Evolutionary conservation across 1,139 yeast genomes (phyloP).

Genomic region (Magnusiomyces magnusii): DNA sequence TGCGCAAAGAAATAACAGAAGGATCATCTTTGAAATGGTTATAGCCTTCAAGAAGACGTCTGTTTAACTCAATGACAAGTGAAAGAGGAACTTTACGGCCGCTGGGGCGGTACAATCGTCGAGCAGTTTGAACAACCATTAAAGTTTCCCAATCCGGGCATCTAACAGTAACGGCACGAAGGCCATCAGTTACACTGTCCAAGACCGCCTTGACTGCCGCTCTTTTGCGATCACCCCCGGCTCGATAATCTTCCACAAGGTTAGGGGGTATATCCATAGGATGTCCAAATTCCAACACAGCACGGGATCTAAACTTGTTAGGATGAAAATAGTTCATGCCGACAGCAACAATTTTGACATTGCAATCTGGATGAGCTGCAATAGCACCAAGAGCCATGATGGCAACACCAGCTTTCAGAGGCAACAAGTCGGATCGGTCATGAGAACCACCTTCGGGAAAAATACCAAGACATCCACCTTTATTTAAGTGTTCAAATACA

Average conservation of each 20-base stretch:
- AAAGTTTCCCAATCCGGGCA: slow-evolving; percentile 90
- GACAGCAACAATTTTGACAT: slow-evolving; percentile 84
- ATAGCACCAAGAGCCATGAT: slow-evolving; percentile 95
- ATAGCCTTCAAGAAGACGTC: slow-evolving; percentile 77
- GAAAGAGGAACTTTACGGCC: slow-evolving; percentile 69
- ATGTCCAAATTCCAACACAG: slow-evolving; percentile 88
- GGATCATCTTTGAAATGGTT: slow-evolving; percentile 66
- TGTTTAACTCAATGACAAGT: slow-evolving; percentile 78
- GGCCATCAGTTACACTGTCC: slow-evolving; percentile 62
- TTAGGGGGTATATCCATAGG: slow-evolving; percentile 67
- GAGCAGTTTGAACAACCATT: slow-evolving; percentile 87
- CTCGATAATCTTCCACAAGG: slow-evolving; percentile 54
- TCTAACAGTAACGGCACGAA: slow-evolving; percentile 84
- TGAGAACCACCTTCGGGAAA: slow-evolving; percentile 99
- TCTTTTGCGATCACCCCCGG: slow-evolving; percentile 49
- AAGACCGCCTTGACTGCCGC: slow-evolving; percentile 68
- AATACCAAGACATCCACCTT: slow-evolving; percentile 83
- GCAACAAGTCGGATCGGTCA: slow-evolving; percentile 83
- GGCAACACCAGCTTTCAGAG: slow-evolving; percentile 95
- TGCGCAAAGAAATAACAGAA: slow-evolving; percentile 50
- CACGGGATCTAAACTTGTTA: slow-evolving; percentile 88
- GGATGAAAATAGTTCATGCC: slow-evolving; percentile 98
- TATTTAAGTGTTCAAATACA: slow-evolving; percentile 74
- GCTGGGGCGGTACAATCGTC: slow-evolving; percentile 79
- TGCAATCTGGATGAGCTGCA: slow-evolving; percentile 56